Evolutionary conservation across 208 protist species (phyloP).

Genomic region (Trypanosoma vivax): DNA sequence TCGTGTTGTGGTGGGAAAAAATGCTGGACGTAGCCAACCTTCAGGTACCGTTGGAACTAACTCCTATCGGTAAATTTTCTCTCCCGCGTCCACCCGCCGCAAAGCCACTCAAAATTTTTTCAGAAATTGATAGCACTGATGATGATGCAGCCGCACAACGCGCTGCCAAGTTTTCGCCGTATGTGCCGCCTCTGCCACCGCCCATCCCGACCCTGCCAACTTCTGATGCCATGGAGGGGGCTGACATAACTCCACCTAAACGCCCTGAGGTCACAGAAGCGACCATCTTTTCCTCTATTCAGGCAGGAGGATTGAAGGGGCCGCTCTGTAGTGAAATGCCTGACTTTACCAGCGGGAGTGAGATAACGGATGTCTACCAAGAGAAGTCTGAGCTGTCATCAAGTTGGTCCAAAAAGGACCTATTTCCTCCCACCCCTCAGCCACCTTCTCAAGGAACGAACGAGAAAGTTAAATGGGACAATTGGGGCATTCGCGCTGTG

Average conservation of each 20-base stretch:
- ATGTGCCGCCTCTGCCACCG: constrained; percentile 42
- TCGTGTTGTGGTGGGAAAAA: constrained; percentile 62
- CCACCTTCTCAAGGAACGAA: constrained; percentile 31
- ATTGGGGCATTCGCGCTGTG: constrained; percentile 30
- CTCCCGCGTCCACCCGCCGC: constrained; percentile 20
- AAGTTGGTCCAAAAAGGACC: constrained; percentile 4
- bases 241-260: constrained; percentile 1
- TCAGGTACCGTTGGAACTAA: constrained; percentile 41
- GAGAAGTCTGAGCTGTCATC: constrained; percentile 6
- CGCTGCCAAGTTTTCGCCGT: constrained; percentile 36
- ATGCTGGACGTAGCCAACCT: constrained; percentile 38
- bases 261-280: neutral
- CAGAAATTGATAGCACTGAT: neutral
- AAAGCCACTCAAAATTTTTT: constrained; percentile 32
- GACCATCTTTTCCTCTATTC: neutral
- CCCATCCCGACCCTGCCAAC: constrained; percentile 12
- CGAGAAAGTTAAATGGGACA: constrained; percentile 31
- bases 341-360: too few relatives aligned
- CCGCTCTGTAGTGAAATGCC: neutral
- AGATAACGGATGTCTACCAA: constrained; percentile 1
- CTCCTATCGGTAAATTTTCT: constrained; percentile 11
- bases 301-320: neutral
- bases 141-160: constrained; percentile 43
- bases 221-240: neutral
- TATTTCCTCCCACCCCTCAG: constrained; percentile 47